Evolutionary conservation across 768 basidiomycete genomes (phyloP), one percentile per base, ranked within the genome.

Genomic region (Hemileccinum rubropunctum): DNA sequence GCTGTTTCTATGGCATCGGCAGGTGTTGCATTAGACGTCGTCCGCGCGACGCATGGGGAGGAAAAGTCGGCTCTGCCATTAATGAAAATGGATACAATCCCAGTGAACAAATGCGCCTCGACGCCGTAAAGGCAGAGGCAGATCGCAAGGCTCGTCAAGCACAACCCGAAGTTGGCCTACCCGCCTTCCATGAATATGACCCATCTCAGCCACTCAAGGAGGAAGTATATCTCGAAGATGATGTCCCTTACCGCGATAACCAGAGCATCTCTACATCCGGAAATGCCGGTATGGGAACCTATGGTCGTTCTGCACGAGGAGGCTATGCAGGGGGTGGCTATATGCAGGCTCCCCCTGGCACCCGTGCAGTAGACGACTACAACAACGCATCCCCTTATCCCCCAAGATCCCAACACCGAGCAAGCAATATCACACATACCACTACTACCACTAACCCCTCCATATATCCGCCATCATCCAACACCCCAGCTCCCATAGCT

Each of bases 1-100:
- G 92, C 12, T 95, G 92, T 66, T 85, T 92, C 73, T 95, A 83
- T 62, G 79, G 84, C 3, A 59, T 92, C 35, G 94, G 95, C 14
- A 77, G 88, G 51, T 94, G 93, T 57, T 95, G 93, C 62, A 77
- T 92, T n/a, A 74, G 71, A 30, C 78, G 79, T 26, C 78, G 83
- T 43, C 64, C 67, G 27, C 68, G 67, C 39, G 73, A 73, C 30
- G 72, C 72, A 58, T 71, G 73, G 42, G 71, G 61, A 14, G 68
- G 66, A 21, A 66, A 73, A 38, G 68, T 66, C 20, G 64, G 70
- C 28, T 53, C 67, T 33, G 44, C 54, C 20, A 53, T 62, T 5
- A 60, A 57, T 21, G 55, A 59, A 23, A 57, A 62, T 34, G 69
- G 70, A 14, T 78, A 82, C 57, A 72, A 76, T 3, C 1, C 59